Conservation (phyloP, 2,329 filamentous ascomycete species). For the Paecilomyces sp. region DNA sequence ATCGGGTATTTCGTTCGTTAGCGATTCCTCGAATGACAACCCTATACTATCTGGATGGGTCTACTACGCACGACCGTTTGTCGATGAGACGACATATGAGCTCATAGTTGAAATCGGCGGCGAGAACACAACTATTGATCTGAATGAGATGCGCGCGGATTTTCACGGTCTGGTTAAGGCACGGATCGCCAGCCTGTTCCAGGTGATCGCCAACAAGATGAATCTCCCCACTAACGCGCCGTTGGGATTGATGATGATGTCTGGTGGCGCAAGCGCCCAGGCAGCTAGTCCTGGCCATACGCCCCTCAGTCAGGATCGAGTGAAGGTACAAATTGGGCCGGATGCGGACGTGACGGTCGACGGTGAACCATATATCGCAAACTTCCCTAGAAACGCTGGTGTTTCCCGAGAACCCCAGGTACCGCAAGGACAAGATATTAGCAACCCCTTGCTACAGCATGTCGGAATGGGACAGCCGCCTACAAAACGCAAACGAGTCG, state of each 20-base stretch:
- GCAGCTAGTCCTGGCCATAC: constrained; percentile 62
- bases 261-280: constrained; percentile 55
- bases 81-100: constrained; percentile 67
- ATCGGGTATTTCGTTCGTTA: constrained; percentile 64
- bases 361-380: constrained; percentile 20
- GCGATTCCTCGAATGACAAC: constrained; percentile 34
- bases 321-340: constrained; percentile 56
- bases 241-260: constrained; percentile 59
- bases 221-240: constrained; percentile 56
- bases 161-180: constrained; percentile 67
- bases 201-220: constrained; percentile 75
- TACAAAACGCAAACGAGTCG: constrained; percentile 38
- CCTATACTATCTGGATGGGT: constrained; percentile 48
- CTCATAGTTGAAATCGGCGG: constrained; percentile 73
- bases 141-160: constrained; percentile 52
- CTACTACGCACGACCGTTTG: constrained; percentile 75
- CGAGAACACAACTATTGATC: constrained; percentile 55
- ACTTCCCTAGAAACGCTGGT: not conserved
- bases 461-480: constrained; percentile 7
- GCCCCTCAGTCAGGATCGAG: constrained; percentile 61
- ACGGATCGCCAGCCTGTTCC: constrained; percentile 65
- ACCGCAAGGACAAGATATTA: constrained; percentile 1
- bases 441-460: constrained; percentile 2
- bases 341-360: constrained; percentile 38
- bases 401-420: not conserved